These are phyloP conservation scores for Boletellus emodensis DNA, from an alignment of 768 basidiomycete genomes.

Conservation along the genomic window DNA sequence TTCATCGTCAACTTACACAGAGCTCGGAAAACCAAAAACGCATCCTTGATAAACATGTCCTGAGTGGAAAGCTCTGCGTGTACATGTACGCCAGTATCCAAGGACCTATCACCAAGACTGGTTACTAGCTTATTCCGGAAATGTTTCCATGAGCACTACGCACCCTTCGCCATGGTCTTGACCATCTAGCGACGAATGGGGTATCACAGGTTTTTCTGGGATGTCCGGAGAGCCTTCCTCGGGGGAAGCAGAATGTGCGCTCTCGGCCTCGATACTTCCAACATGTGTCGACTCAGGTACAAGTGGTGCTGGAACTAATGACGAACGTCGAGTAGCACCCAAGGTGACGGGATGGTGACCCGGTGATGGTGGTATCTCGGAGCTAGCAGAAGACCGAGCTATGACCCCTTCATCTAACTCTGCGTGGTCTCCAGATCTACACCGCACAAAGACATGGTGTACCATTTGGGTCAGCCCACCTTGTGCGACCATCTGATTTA, in stretches of 20 bases:
- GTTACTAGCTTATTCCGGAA: slow-evolving; percentile 1
- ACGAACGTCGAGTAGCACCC: slow-evolving; percentile 6
- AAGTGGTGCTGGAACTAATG: slow-evolving; percentile 2
- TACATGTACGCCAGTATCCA: slow-evolving; percentile 21
- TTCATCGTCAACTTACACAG: slow-evolving; percentile 99
- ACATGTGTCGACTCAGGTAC: background rate
- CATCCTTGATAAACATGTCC: slow-evolving; percentile 94
- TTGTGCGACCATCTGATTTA: slow-evolving; percentile 98
- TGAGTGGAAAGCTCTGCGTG: slow-evolving; percentile 59
- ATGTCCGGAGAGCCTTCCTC: slow-evolving; percentile 2
- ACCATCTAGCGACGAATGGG: slow-evolving; percentile 1
- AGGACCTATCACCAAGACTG: slow-evolving; percentile 21
- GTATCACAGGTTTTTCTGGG: background rate
- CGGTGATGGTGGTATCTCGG: slow-evolving; percentile 18
- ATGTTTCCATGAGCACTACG: slow-evolving; percentile 4
- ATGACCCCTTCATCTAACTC: slow-evolving; percentile 17
- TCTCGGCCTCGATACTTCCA: background rate
- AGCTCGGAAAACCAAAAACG: slow-evolving; percentile 95
- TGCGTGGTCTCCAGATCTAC: slow-evolving; percentile 38
- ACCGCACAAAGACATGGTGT: slow-evolving; percentile 90
- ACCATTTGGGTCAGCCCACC: slow-evolving; percentile 98
- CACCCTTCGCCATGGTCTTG: slow-evolving; percentile 15
- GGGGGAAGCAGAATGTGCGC: background rate
- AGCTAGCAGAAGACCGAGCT: slow-evolving; percentile 19
- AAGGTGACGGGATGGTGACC: slow-evolving; percentile 2